Conservation (phyloP, 441 rosid species). For the Adansonia madagascariensis region DNA sequence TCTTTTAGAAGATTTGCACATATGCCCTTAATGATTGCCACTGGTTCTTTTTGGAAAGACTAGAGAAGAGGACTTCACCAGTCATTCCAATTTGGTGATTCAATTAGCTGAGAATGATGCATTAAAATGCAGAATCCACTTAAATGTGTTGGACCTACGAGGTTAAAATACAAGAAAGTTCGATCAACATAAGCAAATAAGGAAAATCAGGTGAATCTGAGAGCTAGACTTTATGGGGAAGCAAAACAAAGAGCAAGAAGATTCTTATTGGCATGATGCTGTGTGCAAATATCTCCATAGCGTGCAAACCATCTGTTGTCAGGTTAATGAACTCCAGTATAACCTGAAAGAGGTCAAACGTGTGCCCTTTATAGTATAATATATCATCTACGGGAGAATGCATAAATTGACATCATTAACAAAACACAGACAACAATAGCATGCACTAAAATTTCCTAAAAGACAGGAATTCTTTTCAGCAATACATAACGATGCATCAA, state of each 20-base stretch:
- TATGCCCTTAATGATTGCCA: not conserved
- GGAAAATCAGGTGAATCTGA: conserved; percentile 12
- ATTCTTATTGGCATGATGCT: conserved; percentile 1
- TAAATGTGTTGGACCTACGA: not conserved
- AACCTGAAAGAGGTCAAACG: conserved; percentile 2
- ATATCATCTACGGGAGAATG: not conserved
- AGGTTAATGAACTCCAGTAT: not conserved
- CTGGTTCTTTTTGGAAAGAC: not conserved
- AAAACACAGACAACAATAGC: not conserved
- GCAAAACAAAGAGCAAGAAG: not conserved
- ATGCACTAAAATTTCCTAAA: not conserved
- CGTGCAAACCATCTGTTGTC: conserved; percentile 10
- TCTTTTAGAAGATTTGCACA: not conserved
- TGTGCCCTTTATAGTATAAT: too few relatives aligned
- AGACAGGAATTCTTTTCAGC: not conserved
- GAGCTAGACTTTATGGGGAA: not conserved
- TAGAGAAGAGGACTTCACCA: conserved; percentile 15
- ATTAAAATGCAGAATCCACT: not conserved
- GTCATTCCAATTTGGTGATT: conserved; percentile 7
- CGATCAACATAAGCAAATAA: not conserved
- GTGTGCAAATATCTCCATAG: not conserved
- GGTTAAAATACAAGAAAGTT: conserved; percentile 15
- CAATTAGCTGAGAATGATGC: not conserved
- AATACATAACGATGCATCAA: not conserved
- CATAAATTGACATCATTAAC: not conserved